Base-by-base conservation (phyloP, 75 land plant species). In the Chamaecyparis obtusa region DNA sequence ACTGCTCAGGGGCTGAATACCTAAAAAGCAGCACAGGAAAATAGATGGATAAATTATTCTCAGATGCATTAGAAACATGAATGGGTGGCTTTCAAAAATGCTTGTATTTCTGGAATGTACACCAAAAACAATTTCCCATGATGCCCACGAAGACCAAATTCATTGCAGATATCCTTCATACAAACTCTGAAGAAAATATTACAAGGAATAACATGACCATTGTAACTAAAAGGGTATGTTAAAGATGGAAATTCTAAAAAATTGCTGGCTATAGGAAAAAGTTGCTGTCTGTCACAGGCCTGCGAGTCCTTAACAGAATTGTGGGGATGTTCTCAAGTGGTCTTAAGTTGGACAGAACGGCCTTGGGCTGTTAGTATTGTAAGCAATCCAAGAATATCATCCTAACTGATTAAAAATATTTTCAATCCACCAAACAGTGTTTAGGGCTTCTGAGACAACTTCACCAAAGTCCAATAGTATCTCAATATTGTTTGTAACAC, bases 1-100 rank as follows among this genome's bases (percentile, higher is more conserved):
- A 98, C 88, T 98, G 99, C 93, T 98, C 99, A 76, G 99, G 99
- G 55, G 99, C 99, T 82, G 99, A 93, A 91, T 98, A 98, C 82
- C 99, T 98, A 87, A 24, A 85, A 71, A 51, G 72, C 46, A 37
- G 43, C 9, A 54, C 24, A 24, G 37, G 15, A 81, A 46, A 46
- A 43, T 81, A 46, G 51, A 41, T 43, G 83, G 35, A 46, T 41
- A 44, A 30, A 46, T 81, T 78, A 78, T 8, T 78, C 24, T 41
- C 27, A 78, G 21, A 39, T 78, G 81, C 81, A 78, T 19, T 39
- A 78, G 46, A 78, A 78, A 78, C 46, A 15, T 39, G n/a, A 17
- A 78, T 78, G 43, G 81, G 46, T 43, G 9, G 11, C 48, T 24
- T 44, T 81, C 48, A 46, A 46, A 81, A 30, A 33, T n/a, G 83